A percentile compares a stretch with the other conserved stretches of the same genome.
These are phyloP conservation scores for Ceratocystis papillata DNA, from an alignment of 2,329 filamentous ascomycete species.

Conservation along the genomic window DNA sequence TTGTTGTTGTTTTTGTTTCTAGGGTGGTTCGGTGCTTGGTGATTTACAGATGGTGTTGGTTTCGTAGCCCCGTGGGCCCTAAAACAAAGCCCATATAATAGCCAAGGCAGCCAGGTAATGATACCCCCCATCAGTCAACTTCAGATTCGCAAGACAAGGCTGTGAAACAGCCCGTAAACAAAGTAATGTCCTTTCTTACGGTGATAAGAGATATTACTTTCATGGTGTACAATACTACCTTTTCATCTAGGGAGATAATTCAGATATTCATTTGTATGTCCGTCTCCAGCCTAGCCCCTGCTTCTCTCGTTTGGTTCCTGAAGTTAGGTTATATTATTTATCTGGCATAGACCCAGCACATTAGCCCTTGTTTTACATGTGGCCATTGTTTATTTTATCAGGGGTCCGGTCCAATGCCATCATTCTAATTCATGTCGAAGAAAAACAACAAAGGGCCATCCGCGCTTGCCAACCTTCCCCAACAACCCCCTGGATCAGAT, in stretches of 20 bases:
- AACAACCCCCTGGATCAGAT: neutral
- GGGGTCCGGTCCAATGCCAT: too few species aligned
- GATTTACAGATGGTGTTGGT: neutral
- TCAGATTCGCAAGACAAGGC: neutral
- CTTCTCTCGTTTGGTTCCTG: neutral
- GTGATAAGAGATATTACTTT: neutral
- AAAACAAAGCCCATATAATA: neutral
- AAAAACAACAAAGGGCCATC: too few species aligned
- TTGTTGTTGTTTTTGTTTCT: neutral
- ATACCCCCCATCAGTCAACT: neutral
- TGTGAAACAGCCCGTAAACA: slow-evolving; percentile 5
- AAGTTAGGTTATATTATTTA: neutral
- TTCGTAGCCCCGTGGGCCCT: neutral
- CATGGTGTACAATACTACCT: neutral
- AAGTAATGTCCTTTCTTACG: neutral
- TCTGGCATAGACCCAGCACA: neutral
- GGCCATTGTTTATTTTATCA: neutral
- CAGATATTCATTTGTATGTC: slow-evolving; percentile 10
- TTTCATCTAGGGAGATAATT: neutral
- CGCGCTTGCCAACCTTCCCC: neutral
- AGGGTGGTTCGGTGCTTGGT: neutral
- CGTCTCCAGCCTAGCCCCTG: neutral
- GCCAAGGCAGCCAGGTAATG: neutral
- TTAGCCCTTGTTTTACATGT: neutral
- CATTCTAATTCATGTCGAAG: too few species aligned